Base-by-base conservation (phyloP, 2,329 filamentous ascomycete species). In the Daldinia eschscholtzii region DNA sequence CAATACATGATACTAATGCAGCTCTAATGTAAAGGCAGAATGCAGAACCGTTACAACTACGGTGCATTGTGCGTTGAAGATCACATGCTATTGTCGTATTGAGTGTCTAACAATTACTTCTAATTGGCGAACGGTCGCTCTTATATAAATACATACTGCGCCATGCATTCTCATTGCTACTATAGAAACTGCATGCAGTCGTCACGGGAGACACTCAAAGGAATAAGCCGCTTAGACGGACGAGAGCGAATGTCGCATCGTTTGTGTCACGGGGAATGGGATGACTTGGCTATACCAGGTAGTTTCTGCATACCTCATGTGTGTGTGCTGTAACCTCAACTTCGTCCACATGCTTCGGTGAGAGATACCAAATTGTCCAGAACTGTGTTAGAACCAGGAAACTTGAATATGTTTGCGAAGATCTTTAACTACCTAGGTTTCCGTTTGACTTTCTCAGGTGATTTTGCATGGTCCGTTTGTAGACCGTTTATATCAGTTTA, bases 1-100 rank as follows among this genome's bases (percentile, higher is more conserved):
- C 10, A 18, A 52, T 33, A 52, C 46, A 18, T 33, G 46, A 52
- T 52, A 6, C 26, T 52, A 30, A 52, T 52, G 46, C 26, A 52
- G 46, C 15, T 52, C 7, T n/a, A 18, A 52, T 26, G 26, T 10
- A 33, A 12, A 9, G 46, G 13, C 15, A 52, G 6, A 33, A 52
- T 18, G 15, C 15, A 33, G 26, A 52, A 52, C 26, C 9, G 7
- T 52, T 52, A n/a, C 46, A 52, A 52, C 13, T 52, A 15, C 18
- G 9, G 23, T 23, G 6, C 44, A 26, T 33, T 6, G 46, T 33
- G 46, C 46, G 26, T 52, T 12, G 26, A 33, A 30, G 46, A 52
- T 52, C 46, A 2, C 46, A n/a, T 33, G 6, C 26, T 33, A 50
- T 18, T 10, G 46, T 50, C 46, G 46, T 30, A 30, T 50, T 23